These are phyloP conservation scores for Wickerhamomyces subpelliculosus DNA, from an alignment of 805 yeast species.

Conservation along the genomic window DNA sequence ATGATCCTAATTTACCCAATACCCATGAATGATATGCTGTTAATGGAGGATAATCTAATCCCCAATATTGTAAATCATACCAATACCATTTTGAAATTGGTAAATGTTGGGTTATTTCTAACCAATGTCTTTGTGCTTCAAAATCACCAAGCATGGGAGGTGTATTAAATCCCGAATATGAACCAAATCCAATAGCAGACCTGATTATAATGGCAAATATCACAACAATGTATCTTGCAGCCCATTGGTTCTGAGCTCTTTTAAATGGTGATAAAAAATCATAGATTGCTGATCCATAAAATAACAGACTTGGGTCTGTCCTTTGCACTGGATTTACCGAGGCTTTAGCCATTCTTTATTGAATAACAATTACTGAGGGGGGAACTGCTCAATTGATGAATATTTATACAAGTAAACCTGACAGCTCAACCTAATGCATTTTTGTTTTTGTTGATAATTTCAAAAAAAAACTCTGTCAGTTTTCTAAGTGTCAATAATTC, in stretches of 20 bases:
- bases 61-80: conserved; percentile 90
- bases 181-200: conserved; percentile 83
- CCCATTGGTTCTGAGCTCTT: conserved; percentile 85
- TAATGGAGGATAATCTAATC: conserved; percentile 93
- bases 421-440: too few relatives aligned
- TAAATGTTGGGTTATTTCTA: conserved; percentile 77
- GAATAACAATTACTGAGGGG: neutral
- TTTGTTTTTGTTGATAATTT: neutral
- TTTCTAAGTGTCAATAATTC: too few relatives aligned
- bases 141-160: conserved; percentile 92
- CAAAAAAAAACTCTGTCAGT: neutral
- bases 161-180: conserved; percentile 65
- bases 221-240: conserved; percentile 70
- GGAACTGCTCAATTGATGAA: neutral
- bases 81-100: conserved; percentile 81
- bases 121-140: conserved; percentile 98
- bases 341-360: neutral
- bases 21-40: conserved; percentile 91
- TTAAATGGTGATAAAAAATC: conserved; percentile 75
- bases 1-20: conserved; percentile 64
- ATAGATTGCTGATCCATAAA: conserved; percentile 60
- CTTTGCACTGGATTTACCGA: neutral
- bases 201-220: conserved; percentile 70
- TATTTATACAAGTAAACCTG: too few relatives aligned
- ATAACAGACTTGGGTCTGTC: conserved; percentile 17